Conservation (phyloP, 768 basidiomycete species). For the Imleria badia region DNA sequence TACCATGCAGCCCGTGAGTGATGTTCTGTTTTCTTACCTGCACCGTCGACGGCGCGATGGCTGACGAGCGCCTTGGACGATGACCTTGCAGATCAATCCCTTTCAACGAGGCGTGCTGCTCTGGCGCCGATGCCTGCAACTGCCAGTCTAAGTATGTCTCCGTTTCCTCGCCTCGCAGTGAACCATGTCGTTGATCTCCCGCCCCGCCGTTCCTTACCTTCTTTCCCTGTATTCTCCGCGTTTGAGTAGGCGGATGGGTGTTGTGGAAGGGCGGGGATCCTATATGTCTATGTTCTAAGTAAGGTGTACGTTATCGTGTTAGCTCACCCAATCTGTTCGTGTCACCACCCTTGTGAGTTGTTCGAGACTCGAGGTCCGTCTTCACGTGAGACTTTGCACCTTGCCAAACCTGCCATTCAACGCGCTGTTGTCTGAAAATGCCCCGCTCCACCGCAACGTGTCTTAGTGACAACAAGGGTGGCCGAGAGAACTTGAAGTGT, state of each 20-base stretch:
- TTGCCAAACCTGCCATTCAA: no score
- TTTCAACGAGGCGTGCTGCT: conserved; percentile 24
- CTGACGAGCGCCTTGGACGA: neutral
- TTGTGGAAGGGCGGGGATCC: neutral
- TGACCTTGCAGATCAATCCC: conserved; percentile 4
- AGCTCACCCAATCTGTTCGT: neutral
- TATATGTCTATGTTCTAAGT: neutral
- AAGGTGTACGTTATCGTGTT: neutral
- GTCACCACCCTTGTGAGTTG: no score
- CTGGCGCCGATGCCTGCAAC: conserved; percentile 1
- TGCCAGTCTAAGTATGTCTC: conserved; percentile 11
- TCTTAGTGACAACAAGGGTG: no score
- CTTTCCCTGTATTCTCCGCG: neutral
- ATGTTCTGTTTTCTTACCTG: neutral
- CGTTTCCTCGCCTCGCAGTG: neutral
- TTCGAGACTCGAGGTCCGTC: no score
- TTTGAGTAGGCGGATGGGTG: neutral
- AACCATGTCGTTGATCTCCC: neutral
- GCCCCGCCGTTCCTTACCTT: no score
- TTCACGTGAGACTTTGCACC: no score
- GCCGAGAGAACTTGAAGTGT: no score
- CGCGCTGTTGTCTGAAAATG: no score
- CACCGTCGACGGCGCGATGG: neutral
- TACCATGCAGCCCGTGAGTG: conserved; percentile 19
- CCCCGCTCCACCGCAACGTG: no score